Base-by-base conservation (phyloP, 805 yeast genomes). In the Monosporozyma siamensis region DNA sequence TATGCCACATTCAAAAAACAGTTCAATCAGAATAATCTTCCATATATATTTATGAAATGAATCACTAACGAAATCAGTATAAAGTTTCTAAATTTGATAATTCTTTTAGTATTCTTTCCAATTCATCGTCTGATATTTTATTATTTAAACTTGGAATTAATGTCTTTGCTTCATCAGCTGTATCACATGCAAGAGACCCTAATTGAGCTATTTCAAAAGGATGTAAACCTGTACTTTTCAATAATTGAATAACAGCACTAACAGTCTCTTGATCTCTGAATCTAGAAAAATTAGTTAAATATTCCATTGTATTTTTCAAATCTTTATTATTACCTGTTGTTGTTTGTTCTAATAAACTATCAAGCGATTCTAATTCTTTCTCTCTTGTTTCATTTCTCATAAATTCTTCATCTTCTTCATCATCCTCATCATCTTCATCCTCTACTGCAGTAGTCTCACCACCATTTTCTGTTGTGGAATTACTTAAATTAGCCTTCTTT, bases 161-260 rank as follows among this genome's bases (percentile, higher is more conserved):
- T 14, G 96, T 85, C 65, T 86, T 86, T 29, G 97, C 97, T 68
- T 92, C 98, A 58, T 85, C 98, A 5, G 95, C 88, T 48, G 90
- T 97, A 58, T 90, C 98, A 65, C 97, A 89, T 24, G 92, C 83
- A 48, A 90, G 71, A 3, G 95, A 85, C 0, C 94, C 90, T 44
- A 70, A 43, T 64, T 92, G 97, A 1, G 97, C 95, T 42, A 86
- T 70, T 66, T 92, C 98, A 62, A 92, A 92, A 1, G 98, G 97
- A 68, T 92, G 98, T 54, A 92, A 65, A 22, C 78, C 80, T 39
- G 82, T 77, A 22, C 80, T 68, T 48, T 77, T 80, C 56, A 92
- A 70, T 48, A 92, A 67, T 52, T 83, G 85, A 58, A 90, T 97
- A 17, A 88, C 97, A 1, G 97, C 95, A 44, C 86, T 80, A 26